Percentiles rank a stretch among this genome's conserved stretches.
These are phyloP conservation scores for Penicillium paneum DNA, from an alignment of 2,329 filamentous ascomycete species.

Conservation along the genomic window DNA sequence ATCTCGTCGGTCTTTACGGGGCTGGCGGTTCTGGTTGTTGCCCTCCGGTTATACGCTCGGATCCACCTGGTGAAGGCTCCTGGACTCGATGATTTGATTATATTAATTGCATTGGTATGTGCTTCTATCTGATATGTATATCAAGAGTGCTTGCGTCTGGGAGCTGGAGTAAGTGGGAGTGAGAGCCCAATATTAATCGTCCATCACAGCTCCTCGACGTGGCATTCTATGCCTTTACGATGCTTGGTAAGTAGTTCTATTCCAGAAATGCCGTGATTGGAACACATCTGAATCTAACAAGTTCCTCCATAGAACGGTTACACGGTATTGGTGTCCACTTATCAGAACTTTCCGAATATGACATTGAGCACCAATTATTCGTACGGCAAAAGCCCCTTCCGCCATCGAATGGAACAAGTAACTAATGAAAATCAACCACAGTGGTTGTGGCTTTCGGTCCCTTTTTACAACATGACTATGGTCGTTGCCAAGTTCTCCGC, in stretches of 20 bases:
- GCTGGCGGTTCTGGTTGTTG: constrained; percentile 21
- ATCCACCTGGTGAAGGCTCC: constrained; percentile 21
- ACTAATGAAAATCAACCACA: constrained; percentile 1
- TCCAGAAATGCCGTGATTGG: not conserved
- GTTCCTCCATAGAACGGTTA: constrained; percentile 13
- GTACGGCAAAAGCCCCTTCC: constrained; percentile 14
- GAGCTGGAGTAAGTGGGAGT: too few species aligned
- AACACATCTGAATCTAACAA: not conserved
- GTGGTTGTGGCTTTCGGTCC: constrained; percentile 33
- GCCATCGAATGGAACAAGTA: not conserved
- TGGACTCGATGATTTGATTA: constrained; percentile 30
- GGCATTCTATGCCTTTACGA: constrained; percentile 8
- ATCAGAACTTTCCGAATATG: not conserved
- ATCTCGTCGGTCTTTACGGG: constrained; percentile 21
- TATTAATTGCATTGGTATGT: constrained; percentile 23
- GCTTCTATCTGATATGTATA: too few species aligned
- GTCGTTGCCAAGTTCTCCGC: constrained; percentile 34
- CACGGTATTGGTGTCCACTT: constrained; percentile 23
- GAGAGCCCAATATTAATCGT: not conserved
- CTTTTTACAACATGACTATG: constrained; percentile 35
- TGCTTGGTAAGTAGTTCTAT: constrained; percentile 13
- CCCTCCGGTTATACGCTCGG: constrained; percentile 24
- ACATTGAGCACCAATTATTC: constrained; percentile 18
- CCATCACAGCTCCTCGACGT: constrained; percentile 5
- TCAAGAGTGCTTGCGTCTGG: not conserved